A percentile compares a stretch with the other conserved stretches of the same genome.
These are phyloP conservation scores for Cladorrhinum samala DNA, from an alignment of 495 filamentous ascomycete species.

Conservation along the genomic window DNA sequence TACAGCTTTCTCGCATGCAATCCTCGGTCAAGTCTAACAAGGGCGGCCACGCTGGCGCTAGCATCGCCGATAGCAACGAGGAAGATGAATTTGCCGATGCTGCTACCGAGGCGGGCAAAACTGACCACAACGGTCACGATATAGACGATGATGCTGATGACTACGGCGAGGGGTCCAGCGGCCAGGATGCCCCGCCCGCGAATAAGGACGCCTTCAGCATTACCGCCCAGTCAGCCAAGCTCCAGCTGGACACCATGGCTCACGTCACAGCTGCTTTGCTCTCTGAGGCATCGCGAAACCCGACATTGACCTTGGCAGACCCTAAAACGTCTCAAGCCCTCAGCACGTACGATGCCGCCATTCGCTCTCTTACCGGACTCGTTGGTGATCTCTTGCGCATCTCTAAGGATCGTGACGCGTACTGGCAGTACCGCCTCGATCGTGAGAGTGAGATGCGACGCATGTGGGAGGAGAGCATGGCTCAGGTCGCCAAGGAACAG, in stretches of 20 bases:
- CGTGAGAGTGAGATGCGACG: constrained; percentile 80
- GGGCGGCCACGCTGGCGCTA: constrained; percentile 25
- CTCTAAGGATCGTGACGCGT: constrained; percentile 84
- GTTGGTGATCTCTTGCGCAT: constrained; percentile 86
- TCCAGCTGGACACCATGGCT: constrained; percentile 83
- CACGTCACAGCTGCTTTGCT: constrained; percentile 79
- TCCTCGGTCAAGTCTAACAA: constrained; percentile 26
- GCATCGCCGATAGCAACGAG: constrained; percentile 34
- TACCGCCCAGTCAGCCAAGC: constrained; percentile 85
- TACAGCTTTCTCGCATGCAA: constrained; percentile 37
- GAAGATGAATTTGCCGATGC: constrained; percentile 40
- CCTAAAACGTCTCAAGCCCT: constrained; percentile 70
- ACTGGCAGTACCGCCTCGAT: constrained; percentile 93
- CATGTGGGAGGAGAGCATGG: constrained; percentile 99
- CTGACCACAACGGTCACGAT: constrained; percentile 23
- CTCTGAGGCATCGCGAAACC: constrained; percentile 61
- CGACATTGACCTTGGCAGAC: constrained; percentile 64
- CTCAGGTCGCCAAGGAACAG: constrained; percentile 83
- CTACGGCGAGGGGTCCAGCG: constrained; percentile 75
- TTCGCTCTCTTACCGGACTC: constrained; percentile 77
- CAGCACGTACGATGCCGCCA: constrained; percentile 81
- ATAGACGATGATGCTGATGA: constrained; percentile 76
- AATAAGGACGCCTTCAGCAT: constrained; percentile 92
- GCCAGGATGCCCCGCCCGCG: constrained; percentile 60
- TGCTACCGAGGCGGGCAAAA: constrained; percentile 28